Evolutionary conservation across 805 yeast genomes (phyloP).

Genomic region (Yarrowia bubula): DNA sequence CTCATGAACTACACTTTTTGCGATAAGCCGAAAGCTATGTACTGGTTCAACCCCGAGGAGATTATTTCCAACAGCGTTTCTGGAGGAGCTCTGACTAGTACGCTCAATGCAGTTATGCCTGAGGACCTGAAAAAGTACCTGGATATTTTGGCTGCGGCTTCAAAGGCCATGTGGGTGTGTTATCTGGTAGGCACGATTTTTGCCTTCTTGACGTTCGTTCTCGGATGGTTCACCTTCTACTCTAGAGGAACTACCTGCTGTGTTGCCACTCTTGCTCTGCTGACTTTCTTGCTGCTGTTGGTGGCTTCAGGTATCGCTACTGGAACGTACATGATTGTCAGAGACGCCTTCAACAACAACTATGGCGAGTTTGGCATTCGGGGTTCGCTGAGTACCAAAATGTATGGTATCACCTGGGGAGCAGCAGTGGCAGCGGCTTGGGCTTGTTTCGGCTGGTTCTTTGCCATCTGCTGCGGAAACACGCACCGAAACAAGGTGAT

Average conservation of each 20-base stretch:
- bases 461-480: conserved; percentile 48
- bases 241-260: conserved; percentile 48
- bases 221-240: conserved; percentile 48
- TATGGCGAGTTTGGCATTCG: conserved; percentile 52
- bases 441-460: conserved; percentile 45
- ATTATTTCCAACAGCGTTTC: conserved; percentile 36
- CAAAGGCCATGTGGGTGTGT: conserved; percentile 59
- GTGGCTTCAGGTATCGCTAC: conserved; percentile 59
- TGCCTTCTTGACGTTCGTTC: conserved; percentile 41
- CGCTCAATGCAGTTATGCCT: conserved; percentile 50
- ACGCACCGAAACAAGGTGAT: conserved; percentile 29
- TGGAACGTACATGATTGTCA: conserved; percentile 54
- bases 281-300: conserved; percentile 38
- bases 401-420: conserved; percentile 65
- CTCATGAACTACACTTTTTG: conserved; percentile 48
- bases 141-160: conserved; percentile 46
- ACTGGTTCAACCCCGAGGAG: conserved; percentile 53
- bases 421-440: conserved; percentile 50
- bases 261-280: conserved; percentile 47
- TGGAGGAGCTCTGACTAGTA: conserved; percentile 47
- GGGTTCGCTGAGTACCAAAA: conserved; percentile 50
- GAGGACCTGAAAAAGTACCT: conserved; percentile 49
- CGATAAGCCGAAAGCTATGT: conserved; percentile 54
- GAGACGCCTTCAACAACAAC: conserved; percentile 51
- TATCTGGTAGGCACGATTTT: conserved; percentile 50